Percentiles rank a stretch among this genome's conserved stretches.
These are phyloP conservation scores for Sporopachydermia quercuum DNA, from an alignment of 805 yeast species.

Conservation along the genomic window DNA sequence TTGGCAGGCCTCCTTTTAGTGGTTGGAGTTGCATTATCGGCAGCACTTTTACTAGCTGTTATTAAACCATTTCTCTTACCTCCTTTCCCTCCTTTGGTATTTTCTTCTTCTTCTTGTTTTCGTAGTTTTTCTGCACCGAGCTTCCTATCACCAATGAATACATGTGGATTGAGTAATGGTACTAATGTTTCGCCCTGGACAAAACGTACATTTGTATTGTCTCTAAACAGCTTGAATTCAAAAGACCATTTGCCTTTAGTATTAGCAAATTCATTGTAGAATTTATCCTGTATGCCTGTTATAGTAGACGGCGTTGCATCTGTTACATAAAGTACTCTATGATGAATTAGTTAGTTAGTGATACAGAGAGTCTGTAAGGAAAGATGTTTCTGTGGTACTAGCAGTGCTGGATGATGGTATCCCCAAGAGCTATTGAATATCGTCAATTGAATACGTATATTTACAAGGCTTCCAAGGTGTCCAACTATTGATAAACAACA, in stretches of 20 bases:
- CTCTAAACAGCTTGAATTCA: conserved; percentile 51
- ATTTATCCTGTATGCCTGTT: conserved; percentile 52
- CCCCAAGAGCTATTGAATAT: too few species aligned
- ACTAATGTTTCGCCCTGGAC: neutral
- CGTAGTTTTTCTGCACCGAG: conserved; percentile 21
- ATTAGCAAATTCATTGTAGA: conserved; percentile 52
- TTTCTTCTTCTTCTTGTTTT: conserved; percentile 25
- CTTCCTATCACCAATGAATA: conserved; percentile 9
- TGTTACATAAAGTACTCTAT: neutral
- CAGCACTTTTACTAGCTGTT: conserved; percentile 3
- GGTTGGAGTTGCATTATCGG: neutral
- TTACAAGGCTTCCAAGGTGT: conserved; percentile 1
- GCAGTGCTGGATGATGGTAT: too few species aligned
- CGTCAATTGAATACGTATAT: neutral
- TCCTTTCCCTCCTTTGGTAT: conserved; percentile 33
- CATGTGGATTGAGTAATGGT: neutral
- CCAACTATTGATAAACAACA: too few species aligned
- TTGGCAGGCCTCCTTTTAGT: neutral
- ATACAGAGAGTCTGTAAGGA: too few species aligned
- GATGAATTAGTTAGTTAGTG: too few species aligned
- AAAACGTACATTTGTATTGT: conserved; percentile 33
- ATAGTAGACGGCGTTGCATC: conserved; percentile 25
- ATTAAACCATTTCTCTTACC: conserved; percentile 27
- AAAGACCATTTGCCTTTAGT: conserved; percentile 53
- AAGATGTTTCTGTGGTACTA: too few species aligned